Evolutionary conservation across 2,329 filamentous ascomycete species (phyloP).

Genomic region (Colletotrichum coccodes): DNA sequence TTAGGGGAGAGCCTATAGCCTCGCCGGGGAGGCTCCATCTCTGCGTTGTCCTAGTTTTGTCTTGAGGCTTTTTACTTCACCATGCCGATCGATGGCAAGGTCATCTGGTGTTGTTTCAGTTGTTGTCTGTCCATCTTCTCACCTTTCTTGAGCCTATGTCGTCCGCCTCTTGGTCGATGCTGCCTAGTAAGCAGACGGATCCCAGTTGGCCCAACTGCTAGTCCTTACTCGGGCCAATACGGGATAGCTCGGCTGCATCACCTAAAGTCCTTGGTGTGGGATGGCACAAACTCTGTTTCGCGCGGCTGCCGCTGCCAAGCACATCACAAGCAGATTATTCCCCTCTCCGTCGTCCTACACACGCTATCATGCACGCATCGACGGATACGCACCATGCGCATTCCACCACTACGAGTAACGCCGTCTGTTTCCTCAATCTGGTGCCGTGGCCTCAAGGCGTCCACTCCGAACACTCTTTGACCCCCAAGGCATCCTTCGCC

Average conservation of each 20-base stretch:
- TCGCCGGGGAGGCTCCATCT: constrained; percentile 11
- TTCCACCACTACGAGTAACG: constrained; percentile 13
- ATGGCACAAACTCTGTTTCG: constrained; percentile 29
- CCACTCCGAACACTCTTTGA: not conserved
- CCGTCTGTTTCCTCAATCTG: constrained; percentile 2
- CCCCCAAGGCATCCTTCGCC: not conserved
- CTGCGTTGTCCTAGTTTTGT: constrained; percentile 1
- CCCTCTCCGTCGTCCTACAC: constrained; percentile 26
- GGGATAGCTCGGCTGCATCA: constrained; percentile 18
- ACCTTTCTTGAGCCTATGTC: not conserved
- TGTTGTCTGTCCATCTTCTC: not conserved
- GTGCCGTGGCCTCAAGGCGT: not conserved
- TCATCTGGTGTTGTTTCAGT: constrained; percentile 3
- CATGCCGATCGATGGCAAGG: constrained; percentile 16
- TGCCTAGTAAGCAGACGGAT: constrained; percentile 21
- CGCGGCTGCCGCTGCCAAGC: constrained; percentile 33
- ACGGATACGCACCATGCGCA: not conserved
- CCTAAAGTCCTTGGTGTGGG: constrained; percentile 21
- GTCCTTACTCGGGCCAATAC: constrained; percentile 19
- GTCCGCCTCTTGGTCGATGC: not conserved
- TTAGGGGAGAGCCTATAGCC: not conserved
- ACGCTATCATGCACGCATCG: not conserved
- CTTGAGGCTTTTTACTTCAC: not conserved
- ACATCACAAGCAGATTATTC: constrained; percentile 29
- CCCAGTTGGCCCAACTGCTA: constrained; percentile 2